Conservation (phyloP, 768 basidiomycete genomes). For the Pilatotrama ljubarskyi region DNA sequence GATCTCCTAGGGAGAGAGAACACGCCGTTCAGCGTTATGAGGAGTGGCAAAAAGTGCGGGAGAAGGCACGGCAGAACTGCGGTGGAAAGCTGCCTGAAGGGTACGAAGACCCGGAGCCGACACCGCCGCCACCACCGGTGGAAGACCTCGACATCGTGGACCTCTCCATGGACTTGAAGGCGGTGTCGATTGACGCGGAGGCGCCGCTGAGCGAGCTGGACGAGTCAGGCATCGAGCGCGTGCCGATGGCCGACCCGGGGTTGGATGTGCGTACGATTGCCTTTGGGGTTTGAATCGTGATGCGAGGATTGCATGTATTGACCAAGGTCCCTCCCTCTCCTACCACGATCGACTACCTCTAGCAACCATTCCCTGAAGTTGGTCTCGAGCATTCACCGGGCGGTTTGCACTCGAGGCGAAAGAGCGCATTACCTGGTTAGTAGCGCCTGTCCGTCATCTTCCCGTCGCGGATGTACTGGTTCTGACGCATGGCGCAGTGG, state of each 20-base stretch:
- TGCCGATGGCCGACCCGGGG: constrained; percentile 91
- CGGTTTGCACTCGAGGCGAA: constrained; percentile 86
- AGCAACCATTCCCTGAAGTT: constrained; percentile 71
- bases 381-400: constrained; percentile 59
- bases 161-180: constrained; percentile 86
- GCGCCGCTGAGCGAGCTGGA: constrained; percentile 62
- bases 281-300: constrained; percentile 18
- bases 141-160: constrained; percentile 89
- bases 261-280: constrained; percentile 63
- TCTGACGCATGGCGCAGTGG: constrained; percentile 51
- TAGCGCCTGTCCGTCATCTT: constrained; percentile 6
- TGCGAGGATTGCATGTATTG: constrained; percentile 23
- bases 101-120: constrained; percentile 65
- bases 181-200: constrained; percentile 74
- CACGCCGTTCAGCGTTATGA: constrained; percentile 83
- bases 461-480: background rate
- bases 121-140: constrained; percentile 73
- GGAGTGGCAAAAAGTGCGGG: constrained; percentile 85
- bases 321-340: constrained; percentile 18
- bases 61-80: constrained; percentile 71
- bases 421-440: constrained; percentile 60
- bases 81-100: constrained; percentile 70
- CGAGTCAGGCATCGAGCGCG: constrained; percentile 80
- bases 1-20: constrained; percentile 71
- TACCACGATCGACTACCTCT: constrained; percentile 18